Percentiles rank a stretch among this genome's conserved stretches.
These are phyloP conservation scores for Ceratocystis colombiana DNA, from an alignment of 2,329 filamentous ascomycete species.

Conservation along the genomic window DNA sequence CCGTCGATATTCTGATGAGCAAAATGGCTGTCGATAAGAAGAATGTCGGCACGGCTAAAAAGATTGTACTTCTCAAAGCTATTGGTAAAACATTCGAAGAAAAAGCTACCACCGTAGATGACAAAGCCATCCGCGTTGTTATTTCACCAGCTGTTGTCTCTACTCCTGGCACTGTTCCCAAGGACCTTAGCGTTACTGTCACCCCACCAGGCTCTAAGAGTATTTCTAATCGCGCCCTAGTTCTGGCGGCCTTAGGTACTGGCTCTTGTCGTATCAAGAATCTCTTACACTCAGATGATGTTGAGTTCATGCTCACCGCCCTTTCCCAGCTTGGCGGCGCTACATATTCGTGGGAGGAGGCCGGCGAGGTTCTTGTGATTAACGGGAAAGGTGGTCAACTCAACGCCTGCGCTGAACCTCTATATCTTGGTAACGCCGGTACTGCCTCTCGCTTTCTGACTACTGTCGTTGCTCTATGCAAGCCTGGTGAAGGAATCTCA, in stretches of 20 bases:
- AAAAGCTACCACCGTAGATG: conserved; percentile 79
- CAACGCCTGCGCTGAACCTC: conserved; percentile 59
- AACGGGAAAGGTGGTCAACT: conserved; percentile 83
- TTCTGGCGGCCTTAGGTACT: conserved; percentile 81
- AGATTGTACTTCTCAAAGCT: conserved; percentile 81
- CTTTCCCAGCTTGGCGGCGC: conserved; percentile 74
- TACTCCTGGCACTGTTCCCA: conserved; percentile 55
- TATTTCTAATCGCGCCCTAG: conserved; percentile 87
- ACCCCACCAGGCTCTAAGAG: conserved; percentile 93
- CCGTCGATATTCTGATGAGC: conserved; percentile 70
- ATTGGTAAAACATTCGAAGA: conserved; percentile 84
- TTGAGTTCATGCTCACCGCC: conserved; percentile 94
- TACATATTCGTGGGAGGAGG: conserved; percentile 85
- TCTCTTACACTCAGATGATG: conserved; percentile 90
- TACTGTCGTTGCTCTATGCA: conserved; percentile 76
- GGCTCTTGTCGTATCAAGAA: conserved; percentile 85
- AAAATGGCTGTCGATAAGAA: conserved; percentile 99
- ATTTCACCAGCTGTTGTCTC: conserved; percentile 71
- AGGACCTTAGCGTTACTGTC: conserved; percentile 58
- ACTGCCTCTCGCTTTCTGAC: conserved; percentile 94
- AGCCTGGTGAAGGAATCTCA: conserved; percentile 46
- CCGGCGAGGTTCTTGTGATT: conserved; percentile 82
- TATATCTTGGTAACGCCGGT: conserved; percentile 93
- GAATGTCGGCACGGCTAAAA: conserved; percentile 91
- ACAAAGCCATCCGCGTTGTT: conserved; percentile 70